Evolutionary conservation across 805 yeast species (phyloP), one percentile per base, ranked within the genome.

Genomic region (Ogataea glucozyma): DNA sequence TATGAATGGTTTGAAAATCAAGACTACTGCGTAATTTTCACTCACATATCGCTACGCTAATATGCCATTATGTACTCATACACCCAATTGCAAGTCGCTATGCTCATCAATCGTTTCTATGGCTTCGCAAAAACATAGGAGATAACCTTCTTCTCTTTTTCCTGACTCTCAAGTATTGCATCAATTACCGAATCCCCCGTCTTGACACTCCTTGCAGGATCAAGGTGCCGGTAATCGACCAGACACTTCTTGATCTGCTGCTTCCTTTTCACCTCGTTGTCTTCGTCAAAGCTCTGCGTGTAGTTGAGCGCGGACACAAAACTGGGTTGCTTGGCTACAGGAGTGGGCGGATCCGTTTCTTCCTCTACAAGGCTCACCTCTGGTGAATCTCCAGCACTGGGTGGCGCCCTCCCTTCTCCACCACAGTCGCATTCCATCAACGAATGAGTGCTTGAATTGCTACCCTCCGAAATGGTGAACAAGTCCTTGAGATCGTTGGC

Each of bases 401-500:
- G 62, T 2, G 51, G 19, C 17, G 31, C 21, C 3, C 60, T 65
- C n/a, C 87, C 88, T 11, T 55, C 57, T 0, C 89, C 88, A 0
- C 53, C 48, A 61, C 91, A 84, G 22, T 66, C 51, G 65, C 93
- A 86, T 18, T 70, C 79, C 42, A 85, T 73, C 46, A 88, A 62
- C 51, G 84, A 95, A 61, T 89, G 95, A 0, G 97, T 89, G 52
- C 83, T 83, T 48, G 87, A 78, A 4, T 55, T 59, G 0, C 83
- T 73, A 3, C 70, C 64, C 3, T 53, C 56, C 33, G 72, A 62
- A 6, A 88, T 61, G 1, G 84, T 76, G 58, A 93, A 91, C 38
- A 91, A 67, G 57, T 89, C 90, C 46, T 75, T 79, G 51, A 91
- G 65, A 51, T 87, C 96, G 11, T 70, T 73, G 39, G 69, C 62